Base-by-base conservation (phyloP, 2,329 filamentous ascomycete species). In the Aspergillus novofumigatus region DNA sequence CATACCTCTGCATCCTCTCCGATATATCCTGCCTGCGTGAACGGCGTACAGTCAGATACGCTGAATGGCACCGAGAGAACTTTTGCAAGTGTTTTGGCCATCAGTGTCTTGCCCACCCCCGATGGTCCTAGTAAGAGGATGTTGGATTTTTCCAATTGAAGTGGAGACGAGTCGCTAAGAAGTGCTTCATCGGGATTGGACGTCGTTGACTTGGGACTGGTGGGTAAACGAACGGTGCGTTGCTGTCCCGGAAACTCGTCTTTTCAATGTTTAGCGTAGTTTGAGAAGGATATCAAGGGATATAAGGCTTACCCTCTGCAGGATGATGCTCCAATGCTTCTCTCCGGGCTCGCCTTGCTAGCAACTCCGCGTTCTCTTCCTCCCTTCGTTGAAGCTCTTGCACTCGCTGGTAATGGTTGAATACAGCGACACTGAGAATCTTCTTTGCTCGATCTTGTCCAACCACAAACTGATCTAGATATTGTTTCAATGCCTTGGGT, bases 1-100 rank as follows among this genome's bases (percentile, higher is more conserved):
- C 93, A 97, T 0, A 91, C 88, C 71, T 99, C 94, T n/a, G 93
- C 93, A 70, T 99, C 94, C 70, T 97, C 93, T 29, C 94, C 94
- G 64, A 99, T 97, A 67, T 99, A 99, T 26, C 94, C 93, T 4
- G 93, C 93, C 76, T 97, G 93, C 0, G 93, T 97, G 62, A 97
- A 92, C 5, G 92, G 90, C 52, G 94, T 97, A 74, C 93, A 97
- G 74, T 97, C 93, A 59, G 91, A 93, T 75, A 96, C 96, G 60
- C 90, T 92, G 69, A 97, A 96, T 0, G 94, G 94, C 0, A 97
- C 92, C 59, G 94, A 93, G n/a, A 99, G 83, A 53, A 94, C 88
- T 68, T 92, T 88, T 64, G 93, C 94, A 42, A 97, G 78, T 0
- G 93, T 97, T 74, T 92, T 95, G 53, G 66, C 84, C 77, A 99